phyloP scores from a whole-genome alignment of 2,329 filamentous ascomycete genomes.

The Fonsecaea pedrosoi region DNA sequence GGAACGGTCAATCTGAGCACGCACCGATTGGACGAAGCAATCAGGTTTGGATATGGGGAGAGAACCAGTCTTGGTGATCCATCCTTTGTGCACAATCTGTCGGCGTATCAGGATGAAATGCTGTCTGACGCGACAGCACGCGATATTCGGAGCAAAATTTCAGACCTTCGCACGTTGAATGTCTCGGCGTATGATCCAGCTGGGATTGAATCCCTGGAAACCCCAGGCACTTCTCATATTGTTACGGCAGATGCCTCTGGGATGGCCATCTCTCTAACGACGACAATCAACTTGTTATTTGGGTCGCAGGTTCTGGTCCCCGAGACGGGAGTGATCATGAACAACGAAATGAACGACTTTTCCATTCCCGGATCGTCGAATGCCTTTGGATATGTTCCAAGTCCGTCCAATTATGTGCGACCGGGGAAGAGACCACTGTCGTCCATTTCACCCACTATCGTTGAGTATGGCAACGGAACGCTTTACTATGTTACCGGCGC shows the following conservation, averaged over 20 bases:
- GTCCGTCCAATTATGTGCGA: constrained; percentile 77
- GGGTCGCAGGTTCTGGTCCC: constrained; percentile 80
- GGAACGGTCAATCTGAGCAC: constrained; percentile 70
- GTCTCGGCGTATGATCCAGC: constrained; percentile 75
- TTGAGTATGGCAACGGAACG: constrained; percentile 68
- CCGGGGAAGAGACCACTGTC: constrained; percentile 82
- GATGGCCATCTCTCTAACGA: constrained; percentile 80
- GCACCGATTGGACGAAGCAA: constrained; percentile 85
- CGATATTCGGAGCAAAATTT: constrained; percentile 70
- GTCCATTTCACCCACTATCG: constrained; percentile 80
- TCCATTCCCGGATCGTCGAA: constrained; percentile 79
- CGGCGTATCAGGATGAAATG: constrained; percentile 70
- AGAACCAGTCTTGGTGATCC: constrained; percentile 85
- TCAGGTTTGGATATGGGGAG: constrained; percentile 85
- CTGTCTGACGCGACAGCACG: constrained; percentile 66
- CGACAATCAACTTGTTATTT: constrained; percentile 87
- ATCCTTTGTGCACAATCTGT: constrained; percentile 69
- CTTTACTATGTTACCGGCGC: constrained; percentile 75
- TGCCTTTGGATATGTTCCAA: constrained; percentile 83
- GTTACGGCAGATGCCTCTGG: constrained; percentile 74
- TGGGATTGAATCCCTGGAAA: constrained; percentile 69
- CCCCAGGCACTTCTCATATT: constrained; percentile 61
- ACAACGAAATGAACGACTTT: constrained; percentile 75
- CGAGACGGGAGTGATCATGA: constrained; percentile 80
- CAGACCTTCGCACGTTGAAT: constrained; percentile 73